phyloP scores from a whole-genome alignment of 2,329 filamentous ascomycete genomes.

The Fusarium sublunatum region DNA sequence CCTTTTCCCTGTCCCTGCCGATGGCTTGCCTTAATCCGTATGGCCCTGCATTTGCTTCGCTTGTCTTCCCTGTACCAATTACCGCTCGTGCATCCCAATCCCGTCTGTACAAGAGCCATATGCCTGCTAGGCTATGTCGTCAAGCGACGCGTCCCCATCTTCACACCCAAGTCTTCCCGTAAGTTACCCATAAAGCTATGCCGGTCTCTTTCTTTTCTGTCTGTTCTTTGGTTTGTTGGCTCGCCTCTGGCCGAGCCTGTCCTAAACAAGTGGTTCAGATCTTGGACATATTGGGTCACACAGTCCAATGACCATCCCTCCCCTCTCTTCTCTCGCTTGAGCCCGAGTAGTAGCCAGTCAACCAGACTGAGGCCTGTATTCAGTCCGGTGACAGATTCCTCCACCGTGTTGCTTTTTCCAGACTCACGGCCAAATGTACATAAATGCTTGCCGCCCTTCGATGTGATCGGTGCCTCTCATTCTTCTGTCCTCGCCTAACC shows the following conservation, averaged over 20 bases:
- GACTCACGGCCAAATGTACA: conserved; percentile 39
- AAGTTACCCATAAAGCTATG: conserved; percentile 42
- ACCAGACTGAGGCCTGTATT: conserved; percentile 37
- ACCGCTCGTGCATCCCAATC: conserved; percentile 21
- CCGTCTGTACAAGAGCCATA: conserved; percentile 18
- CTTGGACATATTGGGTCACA: conserved; percentile 52
- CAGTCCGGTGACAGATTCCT: conserved; percentile 37
- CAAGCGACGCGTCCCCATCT: conserved; percentile 36
- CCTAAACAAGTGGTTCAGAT: conserved; percentile 53
- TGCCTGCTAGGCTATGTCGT: conserved; percentile 35
- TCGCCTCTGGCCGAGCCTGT: conserved; percentile 51
- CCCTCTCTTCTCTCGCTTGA: conserved; percentile 50
- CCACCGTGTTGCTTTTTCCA: conserved; percentile 44
- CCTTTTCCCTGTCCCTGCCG: conserved; percentile 30
- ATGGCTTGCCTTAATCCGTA: conserved; percentile 34
- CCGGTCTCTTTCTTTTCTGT: conserved; percentile 35
- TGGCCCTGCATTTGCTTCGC: conserved; percentile 37
- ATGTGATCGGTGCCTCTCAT: conserved; percentile 17
- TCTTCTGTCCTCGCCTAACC: conserved; percentile 21
- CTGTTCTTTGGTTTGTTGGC: conserved; percentile 43
- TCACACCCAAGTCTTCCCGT: conserved; percentile 35
- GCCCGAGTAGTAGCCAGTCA: conserved; percentile 26
- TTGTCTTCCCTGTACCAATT: conserved; percentile 28
- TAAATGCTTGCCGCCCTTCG: conserved; percentile 44
- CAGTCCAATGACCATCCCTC: conserved; percentile 48